phyloP scores from a whole-genome alignment of 202 grass and related monocot genomes.

The Carex sylvatica region DNA sequence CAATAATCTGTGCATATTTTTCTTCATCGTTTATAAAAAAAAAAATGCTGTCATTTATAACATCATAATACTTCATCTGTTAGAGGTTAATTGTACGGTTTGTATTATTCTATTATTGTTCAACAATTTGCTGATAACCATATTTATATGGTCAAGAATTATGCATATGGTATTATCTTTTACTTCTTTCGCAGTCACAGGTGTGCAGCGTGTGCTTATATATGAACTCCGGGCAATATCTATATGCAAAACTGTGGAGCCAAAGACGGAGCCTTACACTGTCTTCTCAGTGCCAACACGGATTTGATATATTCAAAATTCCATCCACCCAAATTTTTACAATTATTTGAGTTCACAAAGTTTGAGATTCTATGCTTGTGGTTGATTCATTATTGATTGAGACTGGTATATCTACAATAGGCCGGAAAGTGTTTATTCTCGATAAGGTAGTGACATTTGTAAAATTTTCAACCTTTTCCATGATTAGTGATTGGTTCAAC shows the following conservation, averaged over 20 bases:
- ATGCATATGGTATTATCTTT: neutral
- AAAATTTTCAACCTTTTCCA: neutral
- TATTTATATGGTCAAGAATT: neutral
- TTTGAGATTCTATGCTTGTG: constrained; percentile 23
- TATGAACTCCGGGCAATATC: constrained; percentile 5
- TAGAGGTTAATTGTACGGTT: neutral
- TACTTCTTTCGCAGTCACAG: neutral
- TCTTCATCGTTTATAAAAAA: neutral
- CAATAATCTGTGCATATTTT: neutral
- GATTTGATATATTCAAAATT: neutral
- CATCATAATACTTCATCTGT: neutral
- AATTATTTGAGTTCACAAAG: constrained; percentile 10
- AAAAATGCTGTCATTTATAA: neutral
- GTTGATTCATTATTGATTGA: constrained; percentile 27
- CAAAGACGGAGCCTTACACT: neutral
- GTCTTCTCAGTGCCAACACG: neutral
- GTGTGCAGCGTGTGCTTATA: neutral
- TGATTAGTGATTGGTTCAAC: constrained; percentile 21
- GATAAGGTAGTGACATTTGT: constrained; percentile 23
- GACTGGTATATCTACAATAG: constrained; percentile 11
- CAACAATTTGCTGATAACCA: neutral
- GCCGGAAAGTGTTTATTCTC: constrained; percentile 22
- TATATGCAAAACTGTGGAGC: neutral
- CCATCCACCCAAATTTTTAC: constrained; percentile 13
- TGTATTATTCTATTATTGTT: neutral